Base-by-base conservation (phyloP, 116 monocot genomes). In the Thalassia testudinum region DNA sequence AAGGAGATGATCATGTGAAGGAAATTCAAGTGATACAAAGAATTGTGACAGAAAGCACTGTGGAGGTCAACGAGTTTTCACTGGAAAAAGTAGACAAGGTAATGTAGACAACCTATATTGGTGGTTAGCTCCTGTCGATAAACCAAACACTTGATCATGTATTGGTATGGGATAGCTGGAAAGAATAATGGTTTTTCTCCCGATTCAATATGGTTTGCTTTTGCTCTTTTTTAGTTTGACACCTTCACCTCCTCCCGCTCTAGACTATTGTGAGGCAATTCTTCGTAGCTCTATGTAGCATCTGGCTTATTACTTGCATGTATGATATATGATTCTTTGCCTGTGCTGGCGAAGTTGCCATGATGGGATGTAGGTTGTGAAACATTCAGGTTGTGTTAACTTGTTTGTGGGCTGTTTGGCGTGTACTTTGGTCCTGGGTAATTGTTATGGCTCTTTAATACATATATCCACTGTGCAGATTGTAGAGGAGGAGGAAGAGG, bases 1-100 rank as follows among this genome's bases (percentile, higher is more conserved):
- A 56, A 20, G 45, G 50, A 6, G 26, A 26, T 47, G 57, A 65
- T 16, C n/a, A n/a, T n/a, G n/a, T n/a, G n/a, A 58, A 26, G 57
- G 17, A 50, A 43, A 49, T 45, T 49, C 37, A 50, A 10, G 47
- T 57, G 37, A 26, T 49, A 40, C 65, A 68, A 61, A 59, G 53
- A 60, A 48, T 19, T 22, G n/a, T 43, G 8, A 37, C 51, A 16
- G 66, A 43, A 15, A 56, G 52, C 40, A 64, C 64, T 19, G 21
- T 47, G 24, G 76, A 76, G 51, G 66, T 70, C 42, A 66, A 54
- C 4, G 56, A 76, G 49, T 42, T 56, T 12, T 58, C 70, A 42
- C 60, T 66, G 1, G 68, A 68, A 45, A 71, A 71, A 17, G 16
- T 66, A 43, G 37, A 21, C 37, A 17, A 61, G n/a, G 12, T 24